Evolutionary conservation across 257 asterid genomes (phyloP), one percentile per base, ranked within the genome.

Genomic region (Thymus quinquecostatus): DNA sequence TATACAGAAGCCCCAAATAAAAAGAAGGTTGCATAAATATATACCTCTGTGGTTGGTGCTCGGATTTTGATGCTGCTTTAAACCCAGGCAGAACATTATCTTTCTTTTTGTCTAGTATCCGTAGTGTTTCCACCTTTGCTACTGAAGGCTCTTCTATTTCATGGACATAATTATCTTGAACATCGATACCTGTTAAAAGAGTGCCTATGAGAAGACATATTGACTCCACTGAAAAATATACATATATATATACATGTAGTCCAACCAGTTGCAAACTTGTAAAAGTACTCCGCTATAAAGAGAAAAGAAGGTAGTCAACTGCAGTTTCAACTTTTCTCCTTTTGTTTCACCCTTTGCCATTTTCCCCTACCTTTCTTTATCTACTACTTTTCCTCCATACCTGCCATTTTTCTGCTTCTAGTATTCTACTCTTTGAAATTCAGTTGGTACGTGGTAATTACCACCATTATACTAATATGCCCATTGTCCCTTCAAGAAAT

Each of bases 101-200:
- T 72, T 82, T 82, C 82, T 80, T 85, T 72, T 65, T 84, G 73
- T 83, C 88, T 81, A 87, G 72, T 81, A 85, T 78, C 75, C 86
- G 88, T 82, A 82, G 78, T 79, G 77, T 79, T 68, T 82, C 87
- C 63, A 65, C 70, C 60, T 80, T 85, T 45, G 75, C 87, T 74
- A 70, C 73, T 71, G 95, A 76, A 78, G 97, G 92, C 71, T 91
- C 99, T 75, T 94, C 99, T 73, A 86, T 80, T 72, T 94, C 97
- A 79, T 91, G 95, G 69, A 92, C 86, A 72, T 85, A 83, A 32
- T 81, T 80, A 66, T 83, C 97, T 86, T 85, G 92, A 74, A 89
- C 85, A 65, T 89, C 89, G 73, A 86, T 86, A 78, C 92, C 99
- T 94, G 90, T 48, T 70, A 53, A 78, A 60, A 71, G 33, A 56